Percentiles rank a stretch among this genome's conserved stretches.
These are phyloP conservation scores for Pyrrhoderma noxium DNA, from an alignment of 1,284 basidiomycete species.

Conservation along the genomic window DNA sequence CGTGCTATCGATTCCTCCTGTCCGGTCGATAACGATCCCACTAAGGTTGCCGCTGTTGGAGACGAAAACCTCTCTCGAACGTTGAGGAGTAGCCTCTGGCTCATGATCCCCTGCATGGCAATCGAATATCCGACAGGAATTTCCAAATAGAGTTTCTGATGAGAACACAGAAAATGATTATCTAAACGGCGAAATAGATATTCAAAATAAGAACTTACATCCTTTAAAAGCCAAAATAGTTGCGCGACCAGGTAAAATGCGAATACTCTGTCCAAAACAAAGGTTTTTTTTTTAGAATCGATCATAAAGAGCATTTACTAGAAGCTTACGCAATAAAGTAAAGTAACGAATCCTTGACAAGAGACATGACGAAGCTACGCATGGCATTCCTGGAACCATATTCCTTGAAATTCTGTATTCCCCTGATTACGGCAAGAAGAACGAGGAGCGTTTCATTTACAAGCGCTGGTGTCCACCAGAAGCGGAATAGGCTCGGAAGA, in stretches of 20 bases:
- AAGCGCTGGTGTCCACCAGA: slow-evolving; percentile 10
- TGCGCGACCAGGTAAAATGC: no score
- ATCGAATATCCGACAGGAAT: slow-evolving; percentile 5
- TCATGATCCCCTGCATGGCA: slow-evolving; percentile 4
- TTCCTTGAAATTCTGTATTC: slow-evolving; percentile 3
- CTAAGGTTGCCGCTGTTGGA: no score
- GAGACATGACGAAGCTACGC: background rate
- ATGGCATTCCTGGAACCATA: background rate
- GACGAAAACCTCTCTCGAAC: background rate
- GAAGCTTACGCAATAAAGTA: slow-evolving; percentile 1
- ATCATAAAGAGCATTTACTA: no score
- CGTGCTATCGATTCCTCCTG: no score
- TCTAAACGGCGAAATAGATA: no score
- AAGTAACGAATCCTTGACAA: slow-evolving; percentile 6
- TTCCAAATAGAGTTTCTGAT: slow-evolving; percentile 1
- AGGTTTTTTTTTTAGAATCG: no score
- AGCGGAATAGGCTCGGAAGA: background rate
- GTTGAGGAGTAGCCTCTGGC: slow-evolving; percentile 4
- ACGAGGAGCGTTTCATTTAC: slow-evolving; percentile 1
- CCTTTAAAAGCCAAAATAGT: no score
- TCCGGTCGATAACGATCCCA: no score
- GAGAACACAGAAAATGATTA: no score
- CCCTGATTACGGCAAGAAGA: background rate
- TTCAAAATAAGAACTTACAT: no score
- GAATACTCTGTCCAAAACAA: no score